Conservation (phyloP, 2,329 filamentous ascomycete species). For the Hypoxylon sp. region DNA sequence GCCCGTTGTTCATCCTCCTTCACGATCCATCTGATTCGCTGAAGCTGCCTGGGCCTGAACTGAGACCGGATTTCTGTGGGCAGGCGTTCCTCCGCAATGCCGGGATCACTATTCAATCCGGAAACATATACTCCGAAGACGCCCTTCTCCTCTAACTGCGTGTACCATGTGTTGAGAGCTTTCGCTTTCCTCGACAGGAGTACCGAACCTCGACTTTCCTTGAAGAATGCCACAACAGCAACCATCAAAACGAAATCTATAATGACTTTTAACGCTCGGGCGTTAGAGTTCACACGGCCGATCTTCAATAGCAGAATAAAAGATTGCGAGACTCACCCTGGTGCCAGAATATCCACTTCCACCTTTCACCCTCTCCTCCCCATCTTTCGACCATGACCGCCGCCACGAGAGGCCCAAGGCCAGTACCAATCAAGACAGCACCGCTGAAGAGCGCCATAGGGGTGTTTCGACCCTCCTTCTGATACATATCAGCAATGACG, state of each 20-base stretch:
- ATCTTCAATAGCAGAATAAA: too few species aligned
- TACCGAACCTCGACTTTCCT: conserved; percentile 85
- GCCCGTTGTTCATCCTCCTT: conserved; percentile 81
- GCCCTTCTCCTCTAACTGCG: conserved; percentile 74
- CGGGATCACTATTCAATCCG: conserved; percentile 23
- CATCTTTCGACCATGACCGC: conserved; percentile 76
- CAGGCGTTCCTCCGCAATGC: conserved; percentile 36
- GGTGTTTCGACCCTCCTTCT: conserved; percentile 81
- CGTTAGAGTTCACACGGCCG: neutral
- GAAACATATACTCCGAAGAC: conserved; percentile 61
- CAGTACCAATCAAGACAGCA: conserved; percentile 81
- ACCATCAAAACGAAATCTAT: conserved; percentile 72
- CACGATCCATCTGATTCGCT: conserved; percentile 82
- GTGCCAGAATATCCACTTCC: conserved; percentile 92
- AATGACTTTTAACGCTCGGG: conserved; percentile 61
- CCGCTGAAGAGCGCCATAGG: conserved; percentile 93
- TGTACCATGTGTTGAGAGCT: conserved; percentile 83
- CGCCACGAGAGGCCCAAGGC: conserved; percentile 78
- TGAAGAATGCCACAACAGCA: conserved; percentile 76
- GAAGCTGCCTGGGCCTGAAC: conserved; percentile 42
- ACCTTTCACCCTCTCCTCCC: conserved; percentile 58
- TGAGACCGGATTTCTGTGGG: neutral
- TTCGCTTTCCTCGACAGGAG: conserved; percentile 81
- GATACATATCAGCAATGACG: conserved; percentile 88
- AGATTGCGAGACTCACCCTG: conserved; percentile 65